Conservation (phyloP, 2,329 filamentous ascomycete species). For the Hymenotorrendiella dingleyae region DNA sequence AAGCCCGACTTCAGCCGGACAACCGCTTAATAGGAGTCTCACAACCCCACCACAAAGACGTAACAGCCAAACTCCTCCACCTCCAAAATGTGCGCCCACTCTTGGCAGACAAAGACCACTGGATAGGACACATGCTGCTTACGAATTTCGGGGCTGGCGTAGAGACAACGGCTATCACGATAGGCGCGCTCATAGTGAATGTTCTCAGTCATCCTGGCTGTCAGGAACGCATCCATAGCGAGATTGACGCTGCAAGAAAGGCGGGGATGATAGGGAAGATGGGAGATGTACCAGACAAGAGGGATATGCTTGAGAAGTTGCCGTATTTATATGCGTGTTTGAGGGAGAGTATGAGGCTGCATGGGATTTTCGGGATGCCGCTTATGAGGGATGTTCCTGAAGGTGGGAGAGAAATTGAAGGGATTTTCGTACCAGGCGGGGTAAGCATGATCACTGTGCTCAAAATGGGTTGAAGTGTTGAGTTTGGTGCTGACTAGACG, state of each 20-base stretch:
- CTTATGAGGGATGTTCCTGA: constrained; percentile 37
- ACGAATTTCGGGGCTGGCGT: constrained; percentile 35
- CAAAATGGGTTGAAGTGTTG: not conserved
- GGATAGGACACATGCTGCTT: constrained; percentile 5
- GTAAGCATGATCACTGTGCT: constrained; percentile 27
- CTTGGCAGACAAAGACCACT: constrained; percentile 8
- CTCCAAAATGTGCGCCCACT: not conserved
- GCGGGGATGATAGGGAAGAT: constrained; percentile 10
- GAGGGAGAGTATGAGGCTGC: constrained; percentile 41
- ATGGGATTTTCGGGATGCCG: constrained; percentile 38
- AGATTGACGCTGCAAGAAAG: constrained; percentile 25
- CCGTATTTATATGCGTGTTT: constrained; percentile 43
- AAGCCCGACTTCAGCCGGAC: not conserved
- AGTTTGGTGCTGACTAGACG: too few relatives aligned
- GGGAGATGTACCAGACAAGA: constrained; percentile 2
- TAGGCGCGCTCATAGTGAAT: constrained; percentile 19
- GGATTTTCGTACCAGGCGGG: constrained; percentile 40
- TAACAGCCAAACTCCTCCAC: constrained; percentile 9
- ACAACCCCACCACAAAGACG: constrained; percentile 1
- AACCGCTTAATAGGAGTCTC: too few relatives aligned
- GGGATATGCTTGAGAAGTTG: constrained; percentile 27
- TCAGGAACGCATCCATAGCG: constrained; percentile 26
- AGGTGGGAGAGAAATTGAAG: constrained; percentile 21
- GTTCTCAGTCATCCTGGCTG: constrained; percentile 16
- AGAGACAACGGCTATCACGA: constrained; percentile 41